Evolutionary conservation across 2,329 filamentous ascomycete genomes (phyloP), one percentile per base, ranked within the genome.

Genomic region (Colletotrichum eleusines): DNA sequence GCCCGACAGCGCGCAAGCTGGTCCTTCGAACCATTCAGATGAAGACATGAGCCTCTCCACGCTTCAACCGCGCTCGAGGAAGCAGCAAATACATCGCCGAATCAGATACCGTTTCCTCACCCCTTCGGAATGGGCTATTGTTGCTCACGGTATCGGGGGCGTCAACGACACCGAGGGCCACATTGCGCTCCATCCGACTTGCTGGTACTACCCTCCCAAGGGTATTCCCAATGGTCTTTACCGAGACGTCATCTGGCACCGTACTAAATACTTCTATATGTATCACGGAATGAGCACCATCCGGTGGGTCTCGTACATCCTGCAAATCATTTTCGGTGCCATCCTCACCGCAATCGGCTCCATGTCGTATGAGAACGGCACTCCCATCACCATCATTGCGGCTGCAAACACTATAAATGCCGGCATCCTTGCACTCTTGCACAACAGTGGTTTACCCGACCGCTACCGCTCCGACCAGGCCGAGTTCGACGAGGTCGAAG

Each of bases 371-470:
- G 69, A 76, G 16, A 66, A 81, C 16, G 81, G 82, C 16, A 82
- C 78, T 1, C 76, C 80, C 20, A 85, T 88, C 66, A 73, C 86
- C 2, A 71, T 83, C n/a, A 81, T 88, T 9, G 86, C 84, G 1
- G 85, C 84, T 7, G 74, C 82, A 68, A 87, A 87, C 75, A 88
- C 86, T 0, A 76, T 86, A 65, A 79, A 83, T 50, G 84, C 86
- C 9, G 86, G 86, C 1, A 74, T 87, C 8, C 79, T 88, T 5
- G 86, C 85, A 3, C 78, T 88, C 20, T 74, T 88, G 68, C 85
- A 87, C 76, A 88, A 88, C 74, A 87, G 84, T 69, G 86, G 86
- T 1, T 75, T 88, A 23, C 86, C 86, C 2, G 84, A 87, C 71
- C 78, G 85, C 9, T 87, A 87, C 73, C 81, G 85, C 35, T 82